Conservation (phyloP, 2,329 filamentous ascomycete species). For the Tympanopsis confertula region DNA sequence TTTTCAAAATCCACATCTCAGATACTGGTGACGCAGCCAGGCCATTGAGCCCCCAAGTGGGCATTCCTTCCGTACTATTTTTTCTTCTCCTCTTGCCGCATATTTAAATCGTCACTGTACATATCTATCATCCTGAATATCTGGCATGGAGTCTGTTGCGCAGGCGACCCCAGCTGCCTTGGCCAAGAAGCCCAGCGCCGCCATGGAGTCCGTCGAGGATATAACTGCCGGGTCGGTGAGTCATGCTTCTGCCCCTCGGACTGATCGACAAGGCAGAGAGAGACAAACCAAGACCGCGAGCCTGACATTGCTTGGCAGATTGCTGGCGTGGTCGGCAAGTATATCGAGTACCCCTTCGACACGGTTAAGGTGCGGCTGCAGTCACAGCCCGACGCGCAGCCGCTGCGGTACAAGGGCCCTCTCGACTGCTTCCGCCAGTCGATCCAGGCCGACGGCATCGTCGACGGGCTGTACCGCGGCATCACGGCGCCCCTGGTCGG, state of each 20-base stretch:
- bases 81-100: no score
- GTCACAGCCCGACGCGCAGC: slow-evolving; percentile 78
- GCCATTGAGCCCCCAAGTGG: no score
- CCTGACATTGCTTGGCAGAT: no score
- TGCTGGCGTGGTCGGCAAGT: slow-evolving; percentile 82
- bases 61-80: no score
- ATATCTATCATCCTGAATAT: no score
- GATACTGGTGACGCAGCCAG: no score
- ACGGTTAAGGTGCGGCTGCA: slow-evolving; percentile 96
- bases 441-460: slow-evolving; percentile 64
- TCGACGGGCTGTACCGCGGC: slow-evolving; percentile 70
- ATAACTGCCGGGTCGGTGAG: slow-evolving; percentile 76
- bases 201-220: slow-evolving; percentile 68
- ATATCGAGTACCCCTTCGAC: slow-evolving; percentile 97
- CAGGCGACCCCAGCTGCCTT: not conserved
- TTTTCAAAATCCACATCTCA: no score
- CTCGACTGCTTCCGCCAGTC: slow-evolving; percentile 89
- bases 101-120: no score
- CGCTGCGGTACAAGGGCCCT: slow-evolving; percentile 72
- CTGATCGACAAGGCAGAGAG: slow-evolving; percentile 2
- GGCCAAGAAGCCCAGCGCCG: slow-evolving; percentile 14
- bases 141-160: not conserved
- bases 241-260: not conserved
- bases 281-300: no score
- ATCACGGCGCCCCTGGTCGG: slow-evolving; percentile 85